Evolutionary conservation across 2,329 filamentous ascomycete genomes (phyloP).

Genomic region (Chaetomium sp.): DNA sequence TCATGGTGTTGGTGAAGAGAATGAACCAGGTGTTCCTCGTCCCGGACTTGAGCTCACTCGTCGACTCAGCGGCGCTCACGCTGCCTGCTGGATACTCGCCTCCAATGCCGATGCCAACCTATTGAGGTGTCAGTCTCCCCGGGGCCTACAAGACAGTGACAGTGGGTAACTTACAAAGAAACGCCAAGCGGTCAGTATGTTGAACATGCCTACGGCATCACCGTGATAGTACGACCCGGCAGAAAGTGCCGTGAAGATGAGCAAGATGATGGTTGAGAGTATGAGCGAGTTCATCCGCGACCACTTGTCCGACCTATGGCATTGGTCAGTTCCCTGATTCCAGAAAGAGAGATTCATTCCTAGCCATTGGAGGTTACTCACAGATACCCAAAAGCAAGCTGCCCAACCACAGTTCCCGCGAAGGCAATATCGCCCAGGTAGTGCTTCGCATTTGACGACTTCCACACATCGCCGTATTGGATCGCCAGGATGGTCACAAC

Average conservation of each 20-base stretch:
- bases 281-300: conserved; percentile 82
- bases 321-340: background rate
- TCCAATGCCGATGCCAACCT: conserved; percentile 75
- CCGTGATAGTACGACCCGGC: conserved; percentile 77
- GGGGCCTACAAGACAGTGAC: background rate
- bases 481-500: conserved; percentile 74
- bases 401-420: conserved; percentile 80
- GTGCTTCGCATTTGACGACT: conserved; percentile 65
- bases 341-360: no score
- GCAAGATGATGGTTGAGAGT: conserved; percentile 77
- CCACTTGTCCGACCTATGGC: conserved; percentile 66
- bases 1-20: conserved; percentile 85
- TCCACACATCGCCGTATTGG: conserved; percentile 72
- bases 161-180: conserved; percentile 64
- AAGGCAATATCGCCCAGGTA: conserved; percentile 85
- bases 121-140: conserved; percentile 6
- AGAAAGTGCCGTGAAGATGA: conserved; percentile 79
- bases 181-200: conserved; percentile 75
- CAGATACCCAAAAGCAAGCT: conserved; percentile 77
- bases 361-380: conserved; percentile 37
- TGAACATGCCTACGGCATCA: conserved; percentile 70
- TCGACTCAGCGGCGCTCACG: conserved; percentile 82
- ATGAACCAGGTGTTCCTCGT: conserved; percentile 90
- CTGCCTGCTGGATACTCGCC: conserved; percentile 80
- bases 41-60: conserved; percentile 76